Evolutionary conservation across 768 basidiomycete species (phyloP).

Genomic region (Candolleomyces efflorescens): DNA sequence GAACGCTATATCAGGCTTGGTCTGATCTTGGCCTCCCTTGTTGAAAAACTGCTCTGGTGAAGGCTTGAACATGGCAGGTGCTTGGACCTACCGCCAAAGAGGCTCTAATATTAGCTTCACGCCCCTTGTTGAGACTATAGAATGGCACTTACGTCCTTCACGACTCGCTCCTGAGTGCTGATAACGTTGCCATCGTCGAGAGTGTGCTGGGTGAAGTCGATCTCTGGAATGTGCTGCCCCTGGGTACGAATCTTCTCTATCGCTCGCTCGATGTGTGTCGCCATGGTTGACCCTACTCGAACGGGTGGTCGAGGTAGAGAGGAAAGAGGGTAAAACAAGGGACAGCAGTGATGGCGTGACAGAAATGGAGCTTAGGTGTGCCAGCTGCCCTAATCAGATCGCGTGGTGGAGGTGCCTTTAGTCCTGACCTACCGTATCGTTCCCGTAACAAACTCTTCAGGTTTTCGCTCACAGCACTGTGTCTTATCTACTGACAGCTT

Average conservation of each 20-base stretch:
- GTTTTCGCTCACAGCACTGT: too few species aligned
- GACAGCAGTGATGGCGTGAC: conserved; percentile 8
- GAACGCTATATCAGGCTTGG: conserved; percentile 93
- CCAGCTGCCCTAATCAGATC: conserved; percentile 4
- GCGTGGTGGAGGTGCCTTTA: not conserved
- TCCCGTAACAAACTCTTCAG: too few species aligned
- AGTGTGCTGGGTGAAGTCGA: conserved; percentile 90
- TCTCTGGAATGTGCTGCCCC: conserved; percentile 44
- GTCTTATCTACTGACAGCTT: too few species aligned
- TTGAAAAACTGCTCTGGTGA: conserved; percentile 95
- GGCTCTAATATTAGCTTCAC: conserved; percentile 1
- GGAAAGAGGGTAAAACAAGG: conserved; percentile 3
- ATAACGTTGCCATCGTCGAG: conserved; percentile 91
- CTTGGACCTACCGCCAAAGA: conserved; percentile 71
- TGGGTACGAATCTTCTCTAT: conserved; percentile 61
- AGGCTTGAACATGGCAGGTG: conserved; percentile 90
- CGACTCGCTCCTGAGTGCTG: conserved; percentile 91
- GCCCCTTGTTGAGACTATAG: not conserved
- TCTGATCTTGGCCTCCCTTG: conserved; percentile 60
- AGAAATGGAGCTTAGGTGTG: conserved; percentile 1
- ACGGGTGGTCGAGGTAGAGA: conserved; percentile 10
- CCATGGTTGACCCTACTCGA: conserved; percentile 26
- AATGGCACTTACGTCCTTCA: conserved; percentile 79
- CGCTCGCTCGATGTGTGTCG: conserved; percentile 58
- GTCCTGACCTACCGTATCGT: not conserved